Evolutionary conservation across 2,329 filamentous ascomycete genomes (phyloP).

Genomic region (Botrytis aclada): DNA sequence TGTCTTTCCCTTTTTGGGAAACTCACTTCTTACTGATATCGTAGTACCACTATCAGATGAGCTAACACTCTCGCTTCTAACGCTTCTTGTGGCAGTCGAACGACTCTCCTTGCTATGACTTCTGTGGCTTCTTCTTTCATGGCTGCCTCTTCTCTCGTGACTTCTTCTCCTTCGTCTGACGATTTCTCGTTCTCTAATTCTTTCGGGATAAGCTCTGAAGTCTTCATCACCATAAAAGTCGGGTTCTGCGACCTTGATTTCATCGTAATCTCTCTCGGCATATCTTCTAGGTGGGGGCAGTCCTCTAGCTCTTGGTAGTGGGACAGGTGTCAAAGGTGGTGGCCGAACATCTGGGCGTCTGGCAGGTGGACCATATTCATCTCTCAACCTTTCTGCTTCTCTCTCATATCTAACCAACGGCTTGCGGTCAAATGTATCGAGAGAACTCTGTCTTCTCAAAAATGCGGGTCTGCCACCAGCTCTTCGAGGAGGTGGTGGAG

Average conservation of each 20-base stretch:
- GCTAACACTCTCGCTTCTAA: slow-evolving; percentile 42
- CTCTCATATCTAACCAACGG: slow-evolving; percentile 50
- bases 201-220: slow-evolving; percentile 59
- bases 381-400: slow-evolving; percentile 43
- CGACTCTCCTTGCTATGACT: slow-evolving; percentile 33
- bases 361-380: slow-evolving; percentile 58
- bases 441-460: slow-evolving; percentile 77
- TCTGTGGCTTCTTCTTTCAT: slow-evolving; percentile 33
- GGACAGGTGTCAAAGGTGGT: slow-evolving; percentile 54
- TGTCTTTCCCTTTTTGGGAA: slow-evolving; percentile 84
- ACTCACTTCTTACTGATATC: slow-evolving; percentile 55
- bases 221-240: slow-evolving; percentile 71
- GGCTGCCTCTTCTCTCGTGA: slow-evolving; percentile 33
- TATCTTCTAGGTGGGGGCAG: slow-evolving; percentile 59
- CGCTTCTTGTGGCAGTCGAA: slow-evolving; percentile 29
- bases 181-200: slow-evolving; percentile 60
- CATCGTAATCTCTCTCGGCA: slow-evolving; percentile 58
- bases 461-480: slow-evolving; percentile 60
- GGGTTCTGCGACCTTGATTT: slow-evolving; percentile 65
- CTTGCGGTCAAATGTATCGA: slow-evolving; percentile 85
- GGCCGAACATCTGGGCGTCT: slow-evolving; percentile 45
- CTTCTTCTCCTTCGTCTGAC: slow-evolving; percentile 44
- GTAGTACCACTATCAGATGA: slow-evolving; percentile 44
- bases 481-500: slow-evolving; percentile 30
- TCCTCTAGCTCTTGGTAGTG: slow-evolving; percentile 62